Evolutionary conservation across 352 stramenopile genomes (phyloP).

Genomic region (Pythium sukuiense): DNA sequence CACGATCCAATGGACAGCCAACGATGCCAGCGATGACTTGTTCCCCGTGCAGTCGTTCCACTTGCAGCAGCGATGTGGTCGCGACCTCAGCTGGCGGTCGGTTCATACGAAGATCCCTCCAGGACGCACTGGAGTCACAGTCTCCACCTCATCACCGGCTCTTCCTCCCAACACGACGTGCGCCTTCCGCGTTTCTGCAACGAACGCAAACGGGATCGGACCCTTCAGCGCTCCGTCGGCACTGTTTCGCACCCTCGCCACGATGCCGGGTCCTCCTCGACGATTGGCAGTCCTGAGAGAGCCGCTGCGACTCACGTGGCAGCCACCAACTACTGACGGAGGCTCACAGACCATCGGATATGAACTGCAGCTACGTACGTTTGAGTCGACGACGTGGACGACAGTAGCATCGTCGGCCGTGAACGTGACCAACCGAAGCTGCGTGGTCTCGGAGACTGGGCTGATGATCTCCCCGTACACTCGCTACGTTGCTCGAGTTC

Average conservation of each 20-base stretch:
- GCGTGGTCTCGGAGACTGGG: constrained; percentile 6
- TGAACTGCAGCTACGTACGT: constrained; percentile 45
- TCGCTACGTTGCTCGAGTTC: constrained; percentile 40
- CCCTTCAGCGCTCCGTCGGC: constrained; percentile 49
- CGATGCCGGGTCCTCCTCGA: constrained; percentile 28
- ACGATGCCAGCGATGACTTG: neutral
- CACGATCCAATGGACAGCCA: constrained; percentile 45
- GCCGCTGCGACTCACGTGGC: constrained; percentile 41
- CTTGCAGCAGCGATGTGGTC: constrained; percentile 52
- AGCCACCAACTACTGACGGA: constrained; percentile 30
- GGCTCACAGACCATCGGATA: constrained; percentile 32
- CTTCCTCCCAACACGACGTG: constrained; percentile 45
- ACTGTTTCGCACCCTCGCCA: constrained; percentile 31
- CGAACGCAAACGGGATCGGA: constrained; percentile 51
- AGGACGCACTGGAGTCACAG: constrained; percentile 31
- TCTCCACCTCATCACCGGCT: constrained; percentile 28
- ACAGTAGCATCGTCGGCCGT: neutral
- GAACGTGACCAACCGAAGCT: constrained; percentile 9
- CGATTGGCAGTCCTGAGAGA: constrained; percentile 27
- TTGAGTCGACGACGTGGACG: constrained; percentile 48
- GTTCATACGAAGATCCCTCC: constrained; percentile 31
- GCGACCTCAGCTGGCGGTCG: constrained; percentile 48
- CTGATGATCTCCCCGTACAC: constrained; percentile 34
- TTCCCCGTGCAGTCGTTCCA: constrained; percentile 49
- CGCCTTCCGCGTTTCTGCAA: constrained; percentile 50